A percentile compares a stretch with the other conserved stretches of the same genome.
Evolutionary conservation across 768 basidiomycete genomes (phyloP).

Genomic region (Trichaptum fuscoviolaceum): DNA sequence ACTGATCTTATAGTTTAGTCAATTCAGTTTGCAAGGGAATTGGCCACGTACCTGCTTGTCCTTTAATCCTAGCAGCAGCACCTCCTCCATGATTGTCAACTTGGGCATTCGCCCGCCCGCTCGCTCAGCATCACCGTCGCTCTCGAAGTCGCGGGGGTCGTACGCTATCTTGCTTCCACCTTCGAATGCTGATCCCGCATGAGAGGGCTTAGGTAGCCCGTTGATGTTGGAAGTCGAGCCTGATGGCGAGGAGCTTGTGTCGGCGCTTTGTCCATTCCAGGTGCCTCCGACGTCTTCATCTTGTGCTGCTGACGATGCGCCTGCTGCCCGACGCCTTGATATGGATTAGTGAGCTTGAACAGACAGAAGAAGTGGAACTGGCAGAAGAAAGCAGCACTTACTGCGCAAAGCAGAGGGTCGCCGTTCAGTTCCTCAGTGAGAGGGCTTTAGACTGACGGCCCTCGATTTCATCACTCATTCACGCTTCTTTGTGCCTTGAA

Average conservation of each 20-base stretch:
- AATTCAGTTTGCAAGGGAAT: neutral
- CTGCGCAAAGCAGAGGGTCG: no score
- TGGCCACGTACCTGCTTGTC: constrained; percentile 77
- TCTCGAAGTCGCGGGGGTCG: constrained; percentile 83
- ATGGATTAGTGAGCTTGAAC: no score
- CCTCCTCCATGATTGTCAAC: constrained; percentile 96
- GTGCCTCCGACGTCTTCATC: constrained; percentile 27
- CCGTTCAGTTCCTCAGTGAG: no score
- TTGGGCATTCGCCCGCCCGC: constrained; percentile 71
- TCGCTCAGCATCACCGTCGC: constrained; percentile 55
- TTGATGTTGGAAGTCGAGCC: constrained; percentile 4
- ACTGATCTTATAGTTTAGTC: constrained; percentile 11
- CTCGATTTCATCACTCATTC: no score
- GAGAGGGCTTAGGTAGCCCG: constrained; percentile 34
- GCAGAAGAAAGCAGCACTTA: no score
- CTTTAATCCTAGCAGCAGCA: constrained; percentile 88
- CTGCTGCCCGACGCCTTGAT: constrained; percentile 52
- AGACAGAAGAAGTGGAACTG: no score
- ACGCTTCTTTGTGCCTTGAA: no score
- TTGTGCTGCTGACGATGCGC: constrained; percentile 28
- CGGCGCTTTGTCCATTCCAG: constrained; percentile 7
- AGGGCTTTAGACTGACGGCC: no score
- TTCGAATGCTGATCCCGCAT: constrained; percentile 80
- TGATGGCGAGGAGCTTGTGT: constrained; percentile 20
- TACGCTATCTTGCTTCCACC: constrained; percentile 87